phyloP scores from a whole-genome alignment of 768 basidiomycete species.

The Tremella yokohamensis region DNA sequence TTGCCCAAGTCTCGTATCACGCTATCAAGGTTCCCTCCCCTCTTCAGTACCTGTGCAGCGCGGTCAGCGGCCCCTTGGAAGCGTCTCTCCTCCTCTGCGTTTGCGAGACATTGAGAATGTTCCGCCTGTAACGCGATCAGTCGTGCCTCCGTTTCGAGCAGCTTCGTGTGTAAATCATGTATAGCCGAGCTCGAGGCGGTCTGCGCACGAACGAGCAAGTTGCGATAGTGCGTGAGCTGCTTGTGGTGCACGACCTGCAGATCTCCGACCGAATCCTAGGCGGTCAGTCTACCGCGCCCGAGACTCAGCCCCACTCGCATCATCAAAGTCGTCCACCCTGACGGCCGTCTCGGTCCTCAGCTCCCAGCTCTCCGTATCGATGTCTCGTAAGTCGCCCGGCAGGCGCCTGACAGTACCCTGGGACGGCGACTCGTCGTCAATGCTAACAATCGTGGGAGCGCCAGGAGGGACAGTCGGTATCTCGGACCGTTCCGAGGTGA shows the following conservation, averaged over 20 bases:
- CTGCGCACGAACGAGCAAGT: constrained; percentile 26
- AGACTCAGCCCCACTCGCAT: neutral
- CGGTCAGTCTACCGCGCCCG: neutral
- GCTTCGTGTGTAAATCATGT: constrained; percentile 21
- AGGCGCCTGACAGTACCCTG: neutral
- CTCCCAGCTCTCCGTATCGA: constrained; percentile 25
- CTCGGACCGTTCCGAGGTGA: too few species aligned
- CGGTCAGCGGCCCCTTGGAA: neutral
- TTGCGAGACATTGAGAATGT: constrained; percentile 11
- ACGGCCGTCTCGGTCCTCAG: constrained; percentile 27
- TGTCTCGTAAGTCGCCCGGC: neutral
- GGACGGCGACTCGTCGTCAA: neutral
- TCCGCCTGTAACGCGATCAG: constrained; percentile 14
- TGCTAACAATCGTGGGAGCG: neutral
- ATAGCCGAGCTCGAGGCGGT: constrained; percentile 26
- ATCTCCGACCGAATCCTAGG: constrained; percentile 11
- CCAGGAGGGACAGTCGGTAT: too few species aligned
- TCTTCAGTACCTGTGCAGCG: neutral
- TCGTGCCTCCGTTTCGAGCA: constrained; percentile 16
- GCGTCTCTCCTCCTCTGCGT: neutral
- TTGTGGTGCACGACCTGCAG: constrained; percentile 13
- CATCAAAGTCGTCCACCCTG: constrained; percentile 4
- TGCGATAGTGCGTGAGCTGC: constrained; percentile 27
- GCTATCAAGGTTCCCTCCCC: neutral
- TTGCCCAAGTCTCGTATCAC: constrained; percentile 12